Evolutionary conservation across 805 yeast species (phyloP).

Genomic region (Saturnispora ahearnii): DNA sequence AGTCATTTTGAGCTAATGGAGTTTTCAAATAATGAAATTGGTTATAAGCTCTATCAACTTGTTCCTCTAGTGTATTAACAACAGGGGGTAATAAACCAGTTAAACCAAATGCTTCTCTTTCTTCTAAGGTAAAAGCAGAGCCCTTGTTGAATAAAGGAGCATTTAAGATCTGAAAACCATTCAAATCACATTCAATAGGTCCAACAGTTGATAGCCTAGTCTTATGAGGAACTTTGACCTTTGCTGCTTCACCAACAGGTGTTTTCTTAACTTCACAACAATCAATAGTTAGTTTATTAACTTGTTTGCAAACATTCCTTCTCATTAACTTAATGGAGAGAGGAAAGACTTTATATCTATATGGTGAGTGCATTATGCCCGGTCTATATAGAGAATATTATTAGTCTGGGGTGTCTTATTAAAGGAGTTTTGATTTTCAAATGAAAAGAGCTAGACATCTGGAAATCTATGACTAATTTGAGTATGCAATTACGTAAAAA

Average conservation of each 20-base stretch:
- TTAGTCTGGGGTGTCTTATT: background rate
- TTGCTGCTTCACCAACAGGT: constrained; percentile 57
- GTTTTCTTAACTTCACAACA: constrained; percentile 32
- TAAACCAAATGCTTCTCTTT: constrained; percentile 71
- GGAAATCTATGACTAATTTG: too few relatives aligned
- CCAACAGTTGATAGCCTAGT: constrained; percentile 65
- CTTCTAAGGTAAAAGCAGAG: constrained; percentile 84
- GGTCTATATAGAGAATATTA: background rate
- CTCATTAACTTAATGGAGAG: background rate
- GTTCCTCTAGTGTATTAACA: constrained; percentile 78
- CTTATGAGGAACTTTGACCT: constrained; percentile 42
- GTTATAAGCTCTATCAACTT: constrained; percentile 83
- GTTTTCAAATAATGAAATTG: constrained; percentile 73
- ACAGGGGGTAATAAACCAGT: constrained; percentile 78
- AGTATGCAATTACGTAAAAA: too few relatives aligned
- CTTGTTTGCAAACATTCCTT: background rate
- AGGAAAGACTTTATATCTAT: background rate
- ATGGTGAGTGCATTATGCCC: background rate
- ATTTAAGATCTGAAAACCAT: constrained; percentile 71
- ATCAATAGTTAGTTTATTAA: constrained; percentile 6
- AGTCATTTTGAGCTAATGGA: constrained; percentile 88
- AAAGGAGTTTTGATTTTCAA: too few relatives aligned
- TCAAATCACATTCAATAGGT: constrained; percentile 71
- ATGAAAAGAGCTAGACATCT: too few relatives aligned
- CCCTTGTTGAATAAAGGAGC: constrained; percentile 91